These are phyloP conservation scores for Fonsecaea erecta DNA, from an alignment of 2,329 filamentous ascomycete genomes.

Conservation along the genomic window DNA sequence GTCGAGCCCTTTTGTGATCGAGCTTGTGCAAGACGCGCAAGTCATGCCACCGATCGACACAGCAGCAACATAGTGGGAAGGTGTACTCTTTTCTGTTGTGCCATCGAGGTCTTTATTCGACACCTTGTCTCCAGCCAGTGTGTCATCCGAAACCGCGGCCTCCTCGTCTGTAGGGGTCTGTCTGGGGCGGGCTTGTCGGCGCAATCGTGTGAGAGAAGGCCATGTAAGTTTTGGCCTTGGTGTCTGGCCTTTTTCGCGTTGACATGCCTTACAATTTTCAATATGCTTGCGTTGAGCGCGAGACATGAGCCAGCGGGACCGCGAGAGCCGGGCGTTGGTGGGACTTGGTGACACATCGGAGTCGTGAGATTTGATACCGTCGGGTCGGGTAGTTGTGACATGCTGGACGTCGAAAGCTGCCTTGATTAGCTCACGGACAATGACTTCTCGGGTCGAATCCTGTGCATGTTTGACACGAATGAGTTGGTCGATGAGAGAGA, in stretches of 20 bases:
- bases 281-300: slow-evolving; percentile 47
- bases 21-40: slow-evolving; percentile 70
- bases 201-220: slow-evolving; percentile 24
- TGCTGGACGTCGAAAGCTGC: slow-evolving; percentile 55
- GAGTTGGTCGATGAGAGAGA: slow-evolving; percentile 51
- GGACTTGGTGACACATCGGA: slow-evolving; percentile 41
- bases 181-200: slow-evolving; percentile 5
- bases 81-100: slow-evolving; percentile 10
- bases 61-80: slow-evolving; percentile 25
- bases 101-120: slow-evolving; percentile 24
- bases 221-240: slow-evolving; percentile 29
- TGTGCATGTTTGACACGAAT: slow-evolving; percentile 48
- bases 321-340: slow-evolving; percentile 10
- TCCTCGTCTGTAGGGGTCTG: slow-evolving; percentile 7
- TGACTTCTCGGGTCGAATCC: slow-evolving; percentile 40
- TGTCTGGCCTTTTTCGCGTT: slow-evolving; percentile 45
- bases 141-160: slow-evolving; percentile 23
- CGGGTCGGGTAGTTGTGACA: slow-evolving; percentile 47
- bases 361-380: slow-evolving; percentile 42
- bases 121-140: slow-evolving; percentile 18
- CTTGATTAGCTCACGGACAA: slow-evolving; percentile 48
- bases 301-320: slow-evolving; percentile 31
- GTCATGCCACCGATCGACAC: slow-evolving; percentile 72
- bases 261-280: slow-evolving; percentile 58
- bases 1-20: slow-evolving; percentile 64